These are phyloP conservation scores for Talaromyces amestolkiae DNA, from an alignment of 2,329 filamentous ascomycete genomes.

Conservation along the genomic window DNA sequence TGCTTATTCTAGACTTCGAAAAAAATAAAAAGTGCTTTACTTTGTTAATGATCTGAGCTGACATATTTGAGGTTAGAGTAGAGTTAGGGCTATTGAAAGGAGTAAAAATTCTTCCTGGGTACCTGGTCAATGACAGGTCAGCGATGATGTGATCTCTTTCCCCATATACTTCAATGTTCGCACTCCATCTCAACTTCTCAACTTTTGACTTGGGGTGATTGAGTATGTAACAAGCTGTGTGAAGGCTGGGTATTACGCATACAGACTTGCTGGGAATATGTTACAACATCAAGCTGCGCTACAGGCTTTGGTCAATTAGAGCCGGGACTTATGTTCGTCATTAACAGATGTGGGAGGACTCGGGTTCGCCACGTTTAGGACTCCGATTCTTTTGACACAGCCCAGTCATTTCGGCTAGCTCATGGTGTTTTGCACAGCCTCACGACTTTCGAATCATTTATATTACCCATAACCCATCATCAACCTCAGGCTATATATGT, in stretches of 20 bases:
- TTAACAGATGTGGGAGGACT: background rate
- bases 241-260: too few species aligned
- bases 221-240: too few species aligned
- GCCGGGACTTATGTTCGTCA: too few species aligned
- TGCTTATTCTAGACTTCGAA: background rate
- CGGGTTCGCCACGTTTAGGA: background rate
- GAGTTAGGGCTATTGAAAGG: background rate
- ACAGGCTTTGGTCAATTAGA: too few species aligned
- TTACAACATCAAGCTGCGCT: too few species aligned
- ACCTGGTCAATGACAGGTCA: too few species aligned
- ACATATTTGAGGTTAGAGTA: background rate
- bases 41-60: background rate
- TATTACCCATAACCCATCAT: background rate
- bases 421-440: background rate
- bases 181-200: too few species aligned
- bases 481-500: background rate
- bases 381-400: background rate
- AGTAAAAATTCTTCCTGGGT: too few species aligned
- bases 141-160: too few species aligned
- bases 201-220: too few species aligned
- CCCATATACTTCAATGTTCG: too few species aligned
- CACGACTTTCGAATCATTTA: background rate
- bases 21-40: background rate
- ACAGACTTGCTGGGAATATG: too few species aligned
- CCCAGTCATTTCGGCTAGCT: background rate